A percentile compares a stretch with the other conserved stretches of the same genome.
These are phyloP conservation scores for Hypoxylon lienhwacheense DNA, from an alignment of 495 filamentous ascomycete species.

Conservation along the genomic window DNA sequence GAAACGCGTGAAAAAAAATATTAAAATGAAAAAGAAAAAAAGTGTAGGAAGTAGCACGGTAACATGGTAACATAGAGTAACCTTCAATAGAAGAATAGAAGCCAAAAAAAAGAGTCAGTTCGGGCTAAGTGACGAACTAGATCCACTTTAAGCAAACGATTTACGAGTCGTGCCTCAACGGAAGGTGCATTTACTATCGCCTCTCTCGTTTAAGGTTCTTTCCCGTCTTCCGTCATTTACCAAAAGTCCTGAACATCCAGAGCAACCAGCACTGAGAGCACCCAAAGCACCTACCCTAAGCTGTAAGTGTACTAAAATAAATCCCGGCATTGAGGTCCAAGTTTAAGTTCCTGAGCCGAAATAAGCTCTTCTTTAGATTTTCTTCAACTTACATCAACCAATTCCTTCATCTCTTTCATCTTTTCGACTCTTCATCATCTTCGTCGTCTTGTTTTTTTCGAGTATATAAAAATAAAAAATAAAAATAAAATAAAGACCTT, in stretches of 20 bases:
- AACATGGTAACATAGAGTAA: too few species aligned
- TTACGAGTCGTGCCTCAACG: conserved; percentile 17
- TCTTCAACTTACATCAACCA: background rate
- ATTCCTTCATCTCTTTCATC: conserved; percentile 2
- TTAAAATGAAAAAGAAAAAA: background rate
- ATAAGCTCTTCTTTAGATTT: background rate
- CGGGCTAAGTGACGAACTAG: too few species aligned
- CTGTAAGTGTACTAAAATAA: too few species aligned
- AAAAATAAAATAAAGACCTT: too few species aligned
- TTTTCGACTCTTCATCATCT: conserved; percentile 10
- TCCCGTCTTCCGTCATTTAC: conserved; percentile 10
- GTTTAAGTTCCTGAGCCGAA: too few species aligned
- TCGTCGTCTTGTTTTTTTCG: too few species aligned
- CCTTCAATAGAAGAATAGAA: too few species aligned
- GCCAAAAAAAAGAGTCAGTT: too few species aligned
- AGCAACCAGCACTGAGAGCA: background rate
- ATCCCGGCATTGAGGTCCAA: too few species aligned
- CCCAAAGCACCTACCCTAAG: background rate
- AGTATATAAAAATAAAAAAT: too few species aligned
- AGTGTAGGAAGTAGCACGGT: too few species aligned
- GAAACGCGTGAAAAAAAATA: background rate
- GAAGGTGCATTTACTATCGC: conserved; percentile 7
- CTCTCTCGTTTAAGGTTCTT: conserved; percentile 14
- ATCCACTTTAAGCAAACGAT: conserved; percentile 22
- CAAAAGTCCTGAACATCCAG: background rate